Evolutionary conservation across 2,329 filamentous ascomycete genomes (phyloP).

Genomic region (Chrysoporthe cubensis): DNA sequence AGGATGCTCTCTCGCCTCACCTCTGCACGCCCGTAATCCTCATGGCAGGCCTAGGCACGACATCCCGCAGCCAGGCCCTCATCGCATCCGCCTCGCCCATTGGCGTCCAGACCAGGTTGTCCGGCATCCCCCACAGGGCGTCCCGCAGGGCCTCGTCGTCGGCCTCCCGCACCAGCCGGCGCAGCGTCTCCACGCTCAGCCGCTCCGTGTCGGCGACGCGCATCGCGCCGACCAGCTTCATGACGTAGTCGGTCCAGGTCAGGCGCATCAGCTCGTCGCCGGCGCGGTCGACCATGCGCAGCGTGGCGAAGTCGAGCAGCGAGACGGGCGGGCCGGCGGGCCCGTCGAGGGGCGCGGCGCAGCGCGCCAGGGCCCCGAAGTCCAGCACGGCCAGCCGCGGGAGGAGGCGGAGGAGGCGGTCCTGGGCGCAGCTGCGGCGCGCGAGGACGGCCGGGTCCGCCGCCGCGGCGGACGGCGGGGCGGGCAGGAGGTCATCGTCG

Average conservation of each 20-base stretch:
- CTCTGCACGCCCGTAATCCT: constrained; percentile 32
- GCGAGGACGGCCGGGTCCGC: constrained; percentile 36
- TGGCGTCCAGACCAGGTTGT: constrained; percentile 45
- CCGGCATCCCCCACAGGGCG: constrained; percentile 48
- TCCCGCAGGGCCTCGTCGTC: constrained; percentile 44
- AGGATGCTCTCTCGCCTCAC: not conserved
- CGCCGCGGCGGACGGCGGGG: constrained; percentile 26
- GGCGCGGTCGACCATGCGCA: constrained; percentile 53
- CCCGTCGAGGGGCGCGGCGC: constrained; percentile 36
- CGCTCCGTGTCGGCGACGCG: constrained; percentile 42
- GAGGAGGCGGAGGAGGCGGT: constrained; percentile 55
- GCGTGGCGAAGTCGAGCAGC: constrained; percentile 54
- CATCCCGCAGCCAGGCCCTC: constrained; percentile 47
- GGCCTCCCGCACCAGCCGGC: constrained; percentile 46
- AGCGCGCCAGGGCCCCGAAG: constrained; percentile 44
- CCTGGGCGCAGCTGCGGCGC: constrained; percentile 56
- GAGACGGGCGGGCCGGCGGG: constrained; percentile 32
- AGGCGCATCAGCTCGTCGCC: constrained; percentile 55
- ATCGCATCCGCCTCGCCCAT: constrained; percentile 56
- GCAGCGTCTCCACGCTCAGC: constrained; percentile 41
- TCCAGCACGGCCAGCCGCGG: constrained; percentile 55
- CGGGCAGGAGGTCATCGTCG: constrained; percentile 19
- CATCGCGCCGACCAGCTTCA: constrained; percentile 54
- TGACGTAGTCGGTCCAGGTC: constrained; percentile 57
- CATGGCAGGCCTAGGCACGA: constrained; percentile 40